A percentile compares a stretch with the other conserved stretches of the same genome.
Evolutionary conservation across 2,329 filamentous ascomycete species (phyloP).

Genomic region (Hypomyces rosellus): DNA sequence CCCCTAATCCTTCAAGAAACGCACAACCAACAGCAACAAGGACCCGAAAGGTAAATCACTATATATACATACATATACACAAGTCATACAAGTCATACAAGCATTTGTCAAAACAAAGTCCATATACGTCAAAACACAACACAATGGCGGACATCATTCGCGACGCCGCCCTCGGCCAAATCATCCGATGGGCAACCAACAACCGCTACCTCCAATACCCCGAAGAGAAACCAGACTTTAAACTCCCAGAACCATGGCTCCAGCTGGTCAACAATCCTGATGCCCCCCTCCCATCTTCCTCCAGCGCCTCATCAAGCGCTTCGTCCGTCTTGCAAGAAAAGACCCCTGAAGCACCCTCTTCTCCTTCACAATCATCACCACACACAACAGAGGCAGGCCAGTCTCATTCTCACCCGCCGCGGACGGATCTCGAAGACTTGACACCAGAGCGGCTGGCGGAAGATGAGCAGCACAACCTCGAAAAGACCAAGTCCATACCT

Average conservation of each 20-base stretch:
- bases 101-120: too few species aligned
- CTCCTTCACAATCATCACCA: conserved; percentile 9
- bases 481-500: conserved; percentile 41
- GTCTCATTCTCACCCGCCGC: background rate
- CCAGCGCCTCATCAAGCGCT: too few species aligned
- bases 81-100: too few species aligned
- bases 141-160: conserved; percentile 34
- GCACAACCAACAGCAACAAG: too few species aligned
- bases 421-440: background rate
- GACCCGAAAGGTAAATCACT: too few species aligned
- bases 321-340: background rate
- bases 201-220: conserved; percentile 52
- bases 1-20: too few species aligned
- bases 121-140: background rate
- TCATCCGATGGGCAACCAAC: conserved; percentile 47
- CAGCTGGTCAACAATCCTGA: conserved; percentile 28
- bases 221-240: conserved; percentile 51
- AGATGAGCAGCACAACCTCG: conserved; percentile 29
- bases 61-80: background rate
- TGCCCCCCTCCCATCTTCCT: conserved; percentile 8
- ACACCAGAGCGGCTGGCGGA: conserved; percentile 8
- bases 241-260: conserved; percentile 38
- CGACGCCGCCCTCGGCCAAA: conserved; percentile 53
- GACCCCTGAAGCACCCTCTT: conserved; percentile 6
- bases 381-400: conserved; percentile 13